phyloP scores from a whole-genome alignment of 306 rosid genomes.

The Vachellia collinsii region DNA sequence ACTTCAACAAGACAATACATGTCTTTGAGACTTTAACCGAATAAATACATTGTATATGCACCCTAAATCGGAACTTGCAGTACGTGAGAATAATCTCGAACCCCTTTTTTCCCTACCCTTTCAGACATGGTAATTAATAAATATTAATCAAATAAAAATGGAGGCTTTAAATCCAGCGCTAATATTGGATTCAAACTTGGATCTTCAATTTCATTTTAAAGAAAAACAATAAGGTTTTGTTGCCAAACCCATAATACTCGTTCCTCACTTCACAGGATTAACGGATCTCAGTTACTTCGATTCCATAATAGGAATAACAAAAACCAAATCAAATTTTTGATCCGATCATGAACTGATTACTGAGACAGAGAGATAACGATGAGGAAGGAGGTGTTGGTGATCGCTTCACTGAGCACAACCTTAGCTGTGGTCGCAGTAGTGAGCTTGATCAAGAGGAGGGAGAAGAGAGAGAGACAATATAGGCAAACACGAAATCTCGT shows the following conservation, averaged over 20 bases:
- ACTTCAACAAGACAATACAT: no score
- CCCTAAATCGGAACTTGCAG: no score
- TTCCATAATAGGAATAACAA: conserved; percentile 2
- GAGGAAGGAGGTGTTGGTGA: conserved; percentile 53
- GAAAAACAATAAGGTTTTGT: neutral
- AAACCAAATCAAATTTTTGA: neutral
- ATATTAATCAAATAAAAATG: neutral
- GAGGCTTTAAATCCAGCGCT: neutral
- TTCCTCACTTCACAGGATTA: conserved; percentile 37
- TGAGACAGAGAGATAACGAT: conserved; percentile 25
- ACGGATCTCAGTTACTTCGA: conserved; percentile 43
- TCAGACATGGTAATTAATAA: neutral
- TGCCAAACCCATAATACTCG: conserved; percentile 44
- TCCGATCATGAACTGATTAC: neutral
- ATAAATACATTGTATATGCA: no score
- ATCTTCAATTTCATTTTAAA: neutral
- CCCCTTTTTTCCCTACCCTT: neutral
- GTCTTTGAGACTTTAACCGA: no score
- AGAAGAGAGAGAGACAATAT: conserved; percentile 47
- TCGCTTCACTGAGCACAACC: conserved; percentile 41
- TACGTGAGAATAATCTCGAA: no score
- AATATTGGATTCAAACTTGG: neutral
- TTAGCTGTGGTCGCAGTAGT: conserved; percentile 38
- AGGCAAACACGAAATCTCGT: conserved; percentile 45
- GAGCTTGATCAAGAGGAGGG: conserved; percentile 43